These are phyloP conservation scores for Lentinula sp. DNA, from an alignment of 768 basidiomycete genomes.

Conservation along the genomic window DNA sequence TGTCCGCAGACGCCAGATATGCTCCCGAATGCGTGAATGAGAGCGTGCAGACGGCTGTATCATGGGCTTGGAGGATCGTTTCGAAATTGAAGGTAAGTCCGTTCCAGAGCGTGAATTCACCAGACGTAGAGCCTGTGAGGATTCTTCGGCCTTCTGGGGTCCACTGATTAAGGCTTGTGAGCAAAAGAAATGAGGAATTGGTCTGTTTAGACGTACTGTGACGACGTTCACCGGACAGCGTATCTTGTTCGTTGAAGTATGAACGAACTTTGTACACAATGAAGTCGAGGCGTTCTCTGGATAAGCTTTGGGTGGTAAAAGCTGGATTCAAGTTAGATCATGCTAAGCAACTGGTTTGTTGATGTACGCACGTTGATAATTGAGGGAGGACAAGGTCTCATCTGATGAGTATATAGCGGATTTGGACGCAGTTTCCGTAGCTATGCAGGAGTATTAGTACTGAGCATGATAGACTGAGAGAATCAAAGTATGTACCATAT, in stretches of 20 bases:
- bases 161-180: slow-evolving; percentile 44
- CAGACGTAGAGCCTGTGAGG: slow-evolving; percentile 91
- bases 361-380: slow-evolving; percentile 71
- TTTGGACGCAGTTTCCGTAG: slow-evolving; percentile 74
- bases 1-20: slow-evolving; percentile 90
- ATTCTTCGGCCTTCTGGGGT: slow-evolving; percentile 94
- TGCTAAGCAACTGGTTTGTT: background rate
- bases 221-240: slow-evolving; percentile 96
- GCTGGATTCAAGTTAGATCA: slow-evolving; percentile 36
- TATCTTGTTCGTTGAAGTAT: slow-evolving; percentile 98
- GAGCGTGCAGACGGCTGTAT: slow-evolving; percentile 87
- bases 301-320: slow-evolving; percentile 92
- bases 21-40: slow-evolving; percentile 90
- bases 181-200: background rate
- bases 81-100: slow-evolving; percentile 99
- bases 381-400: slow-evolving; percentile 84
- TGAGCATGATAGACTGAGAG: no score
- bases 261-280: slow-evolving; percentile 93
- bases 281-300: slow-evolving; percentile 89
- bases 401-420: slow-evolving; percentile 64
- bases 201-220: slow-evolving; percentile 48
- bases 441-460: slow-evolving; percentile 27
- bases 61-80: slow-evolving; percentile 98
- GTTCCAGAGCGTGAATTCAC: slow-evolving; percentile 99
- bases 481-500: slow-evolving; percentile 43